These are phyloP conservation scores for Ministeria vibrans DNA, from an alignment of 78 protist genomes.

Conservation along the genomic window DNA sequence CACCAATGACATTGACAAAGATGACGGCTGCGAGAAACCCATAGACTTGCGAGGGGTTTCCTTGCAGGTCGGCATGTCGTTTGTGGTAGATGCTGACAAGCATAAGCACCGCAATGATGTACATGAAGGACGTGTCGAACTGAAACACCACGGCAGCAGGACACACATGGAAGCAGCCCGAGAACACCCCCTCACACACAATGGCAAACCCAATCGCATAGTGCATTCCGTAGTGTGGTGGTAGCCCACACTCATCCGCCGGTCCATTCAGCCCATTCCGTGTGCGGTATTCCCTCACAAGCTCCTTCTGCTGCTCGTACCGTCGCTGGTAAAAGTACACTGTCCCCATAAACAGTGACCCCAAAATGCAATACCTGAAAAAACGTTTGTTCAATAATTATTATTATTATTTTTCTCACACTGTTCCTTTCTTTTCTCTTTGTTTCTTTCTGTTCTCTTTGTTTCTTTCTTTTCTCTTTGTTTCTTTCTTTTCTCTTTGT, in stretches of 20 bases:
- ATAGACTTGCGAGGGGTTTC: neutral
- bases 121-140: slow-evolving; percentile 4
- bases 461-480: no score
- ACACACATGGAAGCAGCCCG: neutral
- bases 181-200: neutral
- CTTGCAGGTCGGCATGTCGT: neutral
- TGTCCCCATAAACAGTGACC: neutral
- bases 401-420: no score
- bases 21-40: neutral
- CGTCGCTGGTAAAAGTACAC: neutral
- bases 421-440: no score
- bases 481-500: no score
- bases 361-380: no score
- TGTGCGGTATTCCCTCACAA: no score
- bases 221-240: neutral
- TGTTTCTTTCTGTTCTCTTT: no score
- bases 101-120: neutral
- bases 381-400: no score
- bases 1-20: neutral
- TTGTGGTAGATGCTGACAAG: neutral
- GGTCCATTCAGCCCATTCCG: no score
- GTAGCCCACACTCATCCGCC: no score
- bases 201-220: neutral
- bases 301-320: neutral
- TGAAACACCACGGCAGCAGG: neutral